Evolutionary conservation across 2,329 filamentous ascomycete genomes (phyloP).

Genomic region (Cytospora piceicola): DNA sequence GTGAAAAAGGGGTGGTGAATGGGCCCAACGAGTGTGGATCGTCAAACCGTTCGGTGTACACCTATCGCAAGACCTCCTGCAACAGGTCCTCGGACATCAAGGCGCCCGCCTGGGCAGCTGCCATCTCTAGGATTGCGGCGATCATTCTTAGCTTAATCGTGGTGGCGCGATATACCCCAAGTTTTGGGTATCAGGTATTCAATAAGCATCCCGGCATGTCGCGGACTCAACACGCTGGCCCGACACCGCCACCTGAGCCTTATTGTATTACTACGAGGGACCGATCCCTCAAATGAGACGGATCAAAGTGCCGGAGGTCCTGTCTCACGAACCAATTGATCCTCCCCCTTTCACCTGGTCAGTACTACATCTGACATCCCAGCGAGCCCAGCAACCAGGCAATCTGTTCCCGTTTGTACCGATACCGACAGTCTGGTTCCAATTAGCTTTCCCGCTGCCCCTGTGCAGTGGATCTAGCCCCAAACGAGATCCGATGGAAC

Average conservation of each 20-base stretch:
- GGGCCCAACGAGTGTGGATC: background rate
- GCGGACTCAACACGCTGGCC: background rate
- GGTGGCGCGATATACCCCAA: background rate
- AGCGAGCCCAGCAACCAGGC: slow-evolving; percentile 5
- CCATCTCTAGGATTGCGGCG: background rate
- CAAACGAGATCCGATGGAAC: slow-evolving; percentile 24
- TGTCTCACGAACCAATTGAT: slow-evolving; percentile 18
- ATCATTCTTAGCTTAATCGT: background rate
- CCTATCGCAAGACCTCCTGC: background rate
- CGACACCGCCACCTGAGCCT: background rate
- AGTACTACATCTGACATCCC: background rate
- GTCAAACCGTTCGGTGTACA: background rate
- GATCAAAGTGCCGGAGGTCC: slow-evolving; percentile 1
- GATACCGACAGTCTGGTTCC: slow-evolving; percentile 31
- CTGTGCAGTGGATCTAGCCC: slow-evolving; percentile 25
- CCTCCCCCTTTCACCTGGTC: slow-evolving; percentile 10
- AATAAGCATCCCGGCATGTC: background rate
- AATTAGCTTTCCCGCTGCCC: slow-evolving; percentile 31
- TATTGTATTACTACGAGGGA: background rate
- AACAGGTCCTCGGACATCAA: background rate
- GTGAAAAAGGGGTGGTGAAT: background rate
- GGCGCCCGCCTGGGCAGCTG: background rate
- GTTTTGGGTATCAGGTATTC: background rate
- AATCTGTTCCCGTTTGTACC: background rate
- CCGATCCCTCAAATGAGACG: background rate